Evolutionary conservation across 208 protist species (phyloP).

Genomic region (Trypanosoma vivax): DNA sequence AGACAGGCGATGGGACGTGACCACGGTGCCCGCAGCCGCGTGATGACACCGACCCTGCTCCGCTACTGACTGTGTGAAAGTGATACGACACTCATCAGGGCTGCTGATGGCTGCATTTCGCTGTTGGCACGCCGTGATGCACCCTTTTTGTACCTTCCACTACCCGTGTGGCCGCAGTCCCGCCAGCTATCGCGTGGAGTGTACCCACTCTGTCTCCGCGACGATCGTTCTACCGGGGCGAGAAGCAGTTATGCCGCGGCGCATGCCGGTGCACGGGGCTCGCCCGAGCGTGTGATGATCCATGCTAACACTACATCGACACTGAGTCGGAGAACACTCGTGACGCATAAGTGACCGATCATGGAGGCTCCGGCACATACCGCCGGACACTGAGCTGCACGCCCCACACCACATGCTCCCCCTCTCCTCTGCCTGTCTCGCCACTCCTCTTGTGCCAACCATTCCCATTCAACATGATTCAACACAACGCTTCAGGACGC

Average conservation of each 20-base stretch:
- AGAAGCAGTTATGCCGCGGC: constrained; percentile 8
- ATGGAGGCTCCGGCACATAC: constrained; percentile 14
- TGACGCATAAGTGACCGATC: constrained; percentile 21
- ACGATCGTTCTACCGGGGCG: constrained; percentile 34
- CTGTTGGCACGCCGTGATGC: not conserved
- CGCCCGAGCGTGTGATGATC: constrained; percentile 9
- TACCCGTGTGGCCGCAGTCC: not conserved
- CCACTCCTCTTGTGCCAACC: not conserved
- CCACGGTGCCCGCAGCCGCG: not conserved
- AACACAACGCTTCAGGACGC: constrained; percentile 26
- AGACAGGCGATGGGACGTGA: constrained; percentile 2
- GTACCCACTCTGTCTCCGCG: constrained; percentile 28
- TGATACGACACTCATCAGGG: constrained; percentile 27
- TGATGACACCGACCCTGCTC: constrained; percentile 17
- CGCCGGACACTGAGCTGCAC: constrained; percentile 1
- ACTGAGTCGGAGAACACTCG: constrained; percentile 19
- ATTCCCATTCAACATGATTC: constrained; percentile 5
- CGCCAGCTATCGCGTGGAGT: constrained; percentile 38
- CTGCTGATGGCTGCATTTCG: constrained; percentile 9
- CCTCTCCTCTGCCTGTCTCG: not conserved
- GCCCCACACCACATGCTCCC: not conserved
- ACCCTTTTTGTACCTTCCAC: not conserved
- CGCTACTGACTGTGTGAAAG: constrained; percentile 6
- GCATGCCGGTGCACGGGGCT: not conserved
- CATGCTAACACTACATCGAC: constrained; percentile 28